Percentiles rank a stretch among this genome's conserved stretches.
Evolutionary conservation across 495 filamentous ascomycete genomes (phyloP).

Genomic region (Penicillium canescens): DNA sequence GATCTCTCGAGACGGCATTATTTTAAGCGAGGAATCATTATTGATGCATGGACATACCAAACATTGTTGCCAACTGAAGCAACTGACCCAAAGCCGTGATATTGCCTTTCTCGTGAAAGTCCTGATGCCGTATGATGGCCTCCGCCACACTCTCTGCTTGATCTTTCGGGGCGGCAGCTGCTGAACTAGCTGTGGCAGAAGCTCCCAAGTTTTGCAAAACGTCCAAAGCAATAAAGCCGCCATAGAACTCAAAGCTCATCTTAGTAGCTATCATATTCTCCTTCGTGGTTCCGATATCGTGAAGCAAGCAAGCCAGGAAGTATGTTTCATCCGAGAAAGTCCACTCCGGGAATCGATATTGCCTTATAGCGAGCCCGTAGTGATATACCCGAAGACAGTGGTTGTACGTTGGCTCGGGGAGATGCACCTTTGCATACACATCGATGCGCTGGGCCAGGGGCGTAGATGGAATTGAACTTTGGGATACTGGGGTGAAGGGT

Average conservation of each 20-base stretch:
- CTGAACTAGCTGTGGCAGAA: conserved; percentile 2
- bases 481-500: conserved; percentile 26
- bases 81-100: conserved; percentile 71
- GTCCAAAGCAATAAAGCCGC: conserved; percentile 62
- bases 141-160: conserved; percentile 79
- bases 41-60: conserved; percentile 38
- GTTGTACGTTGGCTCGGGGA: conserved; percentile 65
- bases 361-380: conserved; percentile 63
- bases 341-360: conserved; percentile 61
- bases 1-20: no score
- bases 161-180: conserved; percentile 43
- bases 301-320: conserved; percentile 67
- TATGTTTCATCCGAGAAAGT: conserved; percentile 52
- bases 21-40: background rate
- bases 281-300: conserved; percentile 75
- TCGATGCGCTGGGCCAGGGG: conserved; percentile 48
- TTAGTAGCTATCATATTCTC: conserved; percentile 59
- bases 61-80: conserved; percentile 77
- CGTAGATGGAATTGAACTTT: conserved; percentile 41
- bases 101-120: conserved; percentile 60
- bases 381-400: conserved; percentile 79
- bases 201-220: conserved; percentile 34
- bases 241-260: conserved; percentile 80
- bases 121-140: conserved; percentile 82
- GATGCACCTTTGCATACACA: conserved; percentile 55